Percentiles rank a stretch among this genome's conserved stretches.
Evolutionary conservation across 108 stramenopile genomes (phyloP).

Genomic region (Cyclotella cryptica): DNA sequence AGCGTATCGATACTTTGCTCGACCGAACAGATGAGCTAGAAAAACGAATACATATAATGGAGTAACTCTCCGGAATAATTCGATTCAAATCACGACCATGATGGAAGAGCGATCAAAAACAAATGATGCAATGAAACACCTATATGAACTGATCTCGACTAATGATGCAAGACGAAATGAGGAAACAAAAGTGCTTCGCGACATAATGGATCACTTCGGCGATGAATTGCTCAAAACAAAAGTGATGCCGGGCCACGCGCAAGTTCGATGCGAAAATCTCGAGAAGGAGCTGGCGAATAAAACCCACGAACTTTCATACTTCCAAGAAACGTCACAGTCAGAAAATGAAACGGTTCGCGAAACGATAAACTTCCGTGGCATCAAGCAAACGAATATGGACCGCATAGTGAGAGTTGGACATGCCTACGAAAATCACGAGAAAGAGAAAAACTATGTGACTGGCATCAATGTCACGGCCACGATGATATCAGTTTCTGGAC

Average conservation of each 20-base stretch:
- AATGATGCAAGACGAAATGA: conserved; percentile 38
- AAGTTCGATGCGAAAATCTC: conserved; percentile 42
- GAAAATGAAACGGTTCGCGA: conserved; percentile 34
- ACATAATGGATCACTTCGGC: conserved; percentile 37
- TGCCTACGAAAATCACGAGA: conserved; percentile 49
- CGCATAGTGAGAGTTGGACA: conserved; percentile 52
- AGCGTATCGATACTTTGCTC: conserved; percentile 26
- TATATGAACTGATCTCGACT: conserved; percentile 18
- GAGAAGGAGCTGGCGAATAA: conserved; percentile 39
- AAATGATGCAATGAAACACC: conserved; percentile 26
- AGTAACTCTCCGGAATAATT: conserved; percentile 7
- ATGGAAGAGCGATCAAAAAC: conserved; percentile 32
- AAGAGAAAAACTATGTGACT: conserved; percentile 57
- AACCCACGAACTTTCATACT: conserved; percentile 35
- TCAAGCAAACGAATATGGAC: conserved; percentile 37
- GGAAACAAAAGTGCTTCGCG: conserved; percentile 23
- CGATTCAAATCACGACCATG: conserved; percentile 21
- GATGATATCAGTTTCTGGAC: conserved; percentile 12
- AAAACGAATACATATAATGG: conserved; percentile 29
- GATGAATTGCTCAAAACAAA: conserved; percentile 52
- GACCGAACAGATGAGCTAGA: conserved; percentile 22
- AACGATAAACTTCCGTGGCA: conserved; percentile 39
- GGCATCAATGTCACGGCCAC: conserved; percentile 50
- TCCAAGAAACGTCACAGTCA: conserved; percentile 36
- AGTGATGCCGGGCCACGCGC: conserved; percentile 40